Evolutionary conservation across 2,329 filamentous ascomycete genomes (phyloP).

Genomic region (Helotiales sp.): DNA sequence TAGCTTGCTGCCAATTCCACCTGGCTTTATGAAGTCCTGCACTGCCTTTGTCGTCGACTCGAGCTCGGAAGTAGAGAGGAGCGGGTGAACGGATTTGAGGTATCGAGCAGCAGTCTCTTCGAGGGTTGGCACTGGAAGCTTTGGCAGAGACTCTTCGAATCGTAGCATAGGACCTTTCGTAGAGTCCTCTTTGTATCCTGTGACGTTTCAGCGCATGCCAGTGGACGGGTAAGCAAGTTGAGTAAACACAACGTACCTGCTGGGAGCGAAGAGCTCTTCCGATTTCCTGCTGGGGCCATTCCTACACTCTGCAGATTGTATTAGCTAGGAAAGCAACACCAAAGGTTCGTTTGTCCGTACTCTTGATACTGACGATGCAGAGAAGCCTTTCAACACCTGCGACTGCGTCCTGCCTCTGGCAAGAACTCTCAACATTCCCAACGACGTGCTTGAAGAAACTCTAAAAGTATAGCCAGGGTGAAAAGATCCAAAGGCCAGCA

Average conservation of each 20-base stretch:
- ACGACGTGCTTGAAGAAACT: slow-evolving; percentile 15
- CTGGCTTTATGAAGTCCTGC: slow-evolving; percentile 84
- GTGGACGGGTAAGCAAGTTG: slow-evolving; percentile 9
- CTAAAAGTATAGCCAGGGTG: slow-evolving; percentile 2
- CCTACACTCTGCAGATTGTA: slow-evolving; percentile 22
- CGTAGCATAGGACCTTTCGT: slow-evolving; percentile 80
- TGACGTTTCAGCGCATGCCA: slow-evolving; percentile 12
- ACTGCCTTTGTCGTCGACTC: slow-evolving; percentile 79
- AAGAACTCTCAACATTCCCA: slow-evolving; percentile 37
- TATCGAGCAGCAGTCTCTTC: slow-evolving; percentile 81
- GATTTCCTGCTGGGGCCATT: slow-evolving; percentile 54
- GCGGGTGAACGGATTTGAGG: slow-evolving; percentile 74
- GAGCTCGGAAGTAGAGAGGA: slow-evolving; percentile 68
- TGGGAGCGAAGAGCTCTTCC: slow-evolving; percentile 56
- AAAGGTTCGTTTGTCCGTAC: slow-evolving; percentile 21
- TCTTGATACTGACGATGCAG: slow-evolving; percentile 28
- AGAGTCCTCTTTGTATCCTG: slow-evolving; percentile 78
- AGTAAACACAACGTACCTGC: slow-evolving; percentile 40
- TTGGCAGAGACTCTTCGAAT: slow-evolving; percentile 82
- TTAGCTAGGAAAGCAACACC: slow-evolving; percentile 18
- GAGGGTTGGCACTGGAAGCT: slow-evolving; percentile 76
- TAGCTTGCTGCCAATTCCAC: slow-evolving; percentile 76
- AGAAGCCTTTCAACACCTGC: slow-evolving; percentile 33
- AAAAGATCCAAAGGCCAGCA: not conserved
- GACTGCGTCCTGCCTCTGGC: slow-evolving; percentile 32